These are phyloP conservation scores for Leptographium galeiforme DNA, from an alignment of 2,329 filamentous ascomycete species.

Conservation along the genomic window DNA sequence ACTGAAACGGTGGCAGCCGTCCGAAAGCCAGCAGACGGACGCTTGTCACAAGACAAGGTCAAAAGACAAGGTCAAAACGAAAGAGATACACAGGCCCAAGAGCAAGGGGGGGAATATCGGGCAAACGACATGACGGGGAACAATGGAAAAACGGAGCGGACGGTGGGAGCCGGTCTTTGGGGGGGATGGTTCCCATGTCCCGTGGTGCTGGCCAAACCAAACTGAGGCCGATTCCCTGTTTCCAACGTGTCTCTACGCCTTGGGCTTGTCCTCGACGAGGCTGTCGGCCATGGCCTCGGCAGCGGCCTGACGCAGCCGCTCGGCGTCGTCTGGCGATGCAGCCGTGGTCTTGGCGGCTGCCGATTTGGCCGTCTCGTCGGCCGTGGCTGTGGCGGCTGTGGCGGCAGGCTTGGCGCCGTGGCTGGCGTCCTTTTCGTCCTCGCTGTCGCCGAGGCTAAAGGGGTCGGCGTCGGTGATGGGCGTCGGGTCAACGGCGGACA, in stretches of 20 bases:
- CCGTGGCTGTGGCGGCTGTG: neutral
- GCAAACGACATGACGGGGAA: too few species aligned
- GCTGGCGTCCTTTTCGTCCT: constrained; percentile 65
- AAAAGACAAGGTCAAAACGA: too few species aligned
- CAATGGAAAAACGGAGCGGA: too few species aligned
- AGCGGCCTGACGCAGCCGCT: constrained; percentile 15
- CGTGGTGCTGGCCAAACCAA: too few species aligned
- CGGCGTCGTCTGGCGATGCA: constrained; percentile 10
- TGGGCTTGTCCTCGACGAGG: constrained; percentile 13
- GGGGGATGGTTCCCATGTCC: too few species aligned
- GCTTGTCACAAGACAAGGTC: too few species aligned
- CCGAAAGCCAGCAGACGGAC: too few species aligned
- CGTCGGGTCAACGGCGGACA: constrained; percentile 71
- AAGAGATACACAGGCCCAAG: too few species aligned
- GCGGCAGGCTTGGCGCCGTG: neutral
- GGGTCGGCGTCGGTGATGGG: constrained; percentile 87
- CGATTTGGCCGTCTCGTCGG: constrained; percentile 27
- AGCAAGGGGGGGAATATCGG: too few species aligned
- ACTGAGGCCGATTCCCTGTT: too few species aligned
- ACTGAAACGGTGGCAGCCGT: too few species aligned
- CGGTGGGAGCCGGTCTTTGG: too few species aligned
- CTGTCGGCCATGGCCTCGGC: constrained; percentile 16
- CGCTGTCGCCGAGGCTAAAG: constrained; percentile 90
- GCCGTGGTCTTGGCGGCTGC: neutral
- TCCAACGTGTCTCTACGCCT: neutral